Base-by-base conservation (phyloP, 495 filamentous ascomycete genomes). In the Penicillium fimorum region DNA sequence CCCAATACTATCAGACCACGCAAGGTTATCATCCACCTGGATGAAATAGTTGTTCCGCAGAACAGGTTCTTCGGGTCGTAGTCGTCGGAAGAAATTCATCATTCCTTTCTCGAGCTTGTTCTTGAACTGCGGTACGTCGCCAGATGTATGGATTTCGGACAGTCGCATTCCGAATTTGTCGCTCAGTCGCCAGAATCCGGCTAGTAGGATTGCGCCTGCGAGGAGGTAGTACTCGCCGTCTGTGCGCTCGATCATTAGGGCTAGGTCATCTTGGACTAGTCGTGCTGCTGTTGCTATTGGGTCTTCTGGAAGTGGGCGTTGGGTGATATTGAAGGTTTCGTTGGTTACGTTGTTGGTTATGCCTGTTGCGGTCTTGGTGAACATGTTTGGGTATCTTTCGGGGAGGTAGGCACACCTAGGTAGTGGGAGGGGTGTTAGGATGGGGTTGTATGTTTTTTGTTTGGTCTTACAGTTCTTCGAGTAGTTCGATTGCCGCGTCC, bases 151-250 rank as follows among this genome's bases (percentile, higher is more conserved):
- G 67, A 96, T 94, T 60, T 94, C 88, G 2, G 82, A 84, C 4
- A 96, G 71, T 22, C 79, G 76, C 91, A 96, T 94, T 8, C 88
- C 87, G 68, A 88, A 86, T 73, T 96, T 95, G 64, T 96, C 89
- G 49, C 80, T 76, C 6, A 96, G 80, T 8, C 90, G 84, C 92
- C 91, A 96, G 76, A 96, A 96, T 0, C 91, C 91, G 0, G 91
- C 83, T 1, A 96, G 79, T 10, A 96, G 77, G 50, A 94, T 86
- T 6, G 86, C 80, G 12, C 91, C 92, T 3, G 90, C 89, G 1
- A 91, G 79, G 2, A 95, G 83, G 70, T 92, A 90, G 72, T 96
- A 96, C 68, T 93, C 84, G 24, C 89, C 87, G 63, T 96, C 89
- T 2, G 75, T 66, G 29, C 75, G 79, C 69, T 95, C 89, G 63